Evolutionary conservation across 768 basidiomycete species (phyloP), one percentile per base, ranked within the genome.

Genomic region (Calvatia gigantea): DNA sequence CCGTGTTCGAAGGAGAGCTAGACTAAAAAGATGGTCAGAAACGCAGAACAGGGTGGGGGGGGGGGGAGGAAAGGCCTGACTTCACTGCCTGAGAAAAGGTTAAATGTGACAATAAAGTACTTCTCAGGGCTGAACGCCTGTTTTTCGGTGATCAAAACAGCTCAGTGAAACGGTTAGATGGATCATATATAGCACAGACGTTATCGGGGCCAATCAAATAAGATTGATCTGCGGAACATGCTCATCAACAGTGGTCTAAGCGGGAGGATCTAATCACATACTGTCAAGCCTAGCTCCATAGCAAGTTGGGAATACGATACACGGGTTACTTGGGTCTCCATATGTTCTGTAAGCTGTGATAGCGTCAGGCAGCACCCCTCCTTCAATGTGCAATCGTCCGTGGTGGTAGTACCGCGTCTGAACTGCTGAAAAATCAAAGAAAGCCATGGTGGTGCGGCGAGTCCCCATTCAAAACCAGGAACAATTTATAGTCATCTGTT

Each of bases 1-100:
- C 81, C 57, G 83, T 83, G 63, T 83, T 84, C 0, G 82, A 84
- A 28, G 83, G 82, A 32, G 83, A 83, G 17, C 82, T 84, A 0
- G 82, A 84, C 81, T 84, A 32, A 8, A 23, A 15, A 61, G 48
- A 33, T 25, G n/a, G 39, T 51, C 11, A 27, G 27, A 52, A n/a
- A 32, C 3, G n/a, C n/a, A 12, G 11, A 29, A 37, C 32, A 14
- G 14, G 17, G 23, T 6, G 4, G 5, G 23, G 12, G 23, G 15
- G 11, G n/a, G 11, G 17, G 21, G 4, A 42, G 37, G 8, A 29
- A 8, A 33, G 9, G 38, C 53, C 72, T 31, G 52, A 81, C 82
- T 75, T 84, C 82, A 65, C 83, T 82, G 57, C 81, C 81, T 35
- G 77, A 81, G 60, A 83, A 84, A 28, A 83, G 65, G 0, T 78